Evolutionary conservation across 2,329 filamentous ascomycete species (phyloP).

Genomic region (Pseudogymnoascus sp.): DNA sequence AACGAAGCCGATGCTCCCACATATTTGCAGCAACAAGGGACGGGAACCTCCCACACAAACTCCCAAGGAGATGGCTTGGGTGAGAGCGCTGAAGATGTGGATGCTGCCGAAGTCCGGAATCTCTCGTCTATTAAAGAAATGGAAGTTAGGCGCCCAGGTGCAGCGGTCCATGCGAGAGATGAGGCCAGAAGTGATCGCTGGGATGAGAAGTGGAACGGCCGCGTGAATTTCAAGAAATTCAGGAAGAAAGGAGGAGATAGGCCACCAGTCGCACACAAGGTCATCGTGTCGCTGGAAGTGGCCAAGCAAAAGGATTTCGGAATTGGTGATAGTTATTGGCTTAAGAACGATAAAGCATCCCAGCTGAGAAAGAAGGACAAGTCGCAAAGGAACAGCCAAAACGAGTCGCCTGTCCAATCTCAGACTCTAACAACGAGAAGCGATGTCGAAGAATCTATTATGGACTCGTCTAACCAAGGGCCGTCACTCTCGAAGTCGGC

Average conservation of each 20-base stretch:
- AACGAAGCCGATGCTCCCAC: slow-evolving; percentile 63
- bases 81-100: slow-evolving; percentile 53
- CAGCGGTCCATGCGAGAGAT: slow-evolving; percentile 25
- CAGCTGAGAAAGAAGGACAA: slow-evolving; percentile 4
- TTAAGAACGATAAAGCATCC: slow-evolving; percentile 19
- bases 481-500: not conserved
- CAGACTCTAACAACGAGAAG: not conserved
- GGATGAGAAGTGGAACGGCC: slow-evolving; percentile 85
- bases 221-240: slow-evolving; percentile 95
- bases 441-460: not conserved
- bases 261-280: slow-evolving; percentile 24
- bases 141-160: slow-evolving; percentile 43
- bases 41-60: slow-evolving; percentile 56
- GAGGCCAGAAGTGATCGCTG: slow-evolving; percentile 51
- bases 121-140: slow-evolving; percentile 73
- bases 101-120: slow-evolving; percentile 64
- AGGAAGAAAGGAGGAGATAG: slow-evolving; percentile 42
- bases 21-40: slow-evolving; percentile 46
- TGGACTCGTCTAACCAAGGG: not conserved
- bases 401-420: not conserved
- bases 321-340: slow-evolving; percentile 52
- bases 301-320: slow-evolving; percentile 50
- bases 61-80: slow-evolving; percentile 48
- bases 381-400: not conserved
- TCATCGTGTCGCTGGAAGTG: slow-evolving; percentile 56